A percentile compares a stretch with the other conserved stretches of the same genome.
These are phyloP conservation scores for Nicotiana tabacum DNA, from an alignment of 257 asterid species.

Conservation along the genomic window DNA sequence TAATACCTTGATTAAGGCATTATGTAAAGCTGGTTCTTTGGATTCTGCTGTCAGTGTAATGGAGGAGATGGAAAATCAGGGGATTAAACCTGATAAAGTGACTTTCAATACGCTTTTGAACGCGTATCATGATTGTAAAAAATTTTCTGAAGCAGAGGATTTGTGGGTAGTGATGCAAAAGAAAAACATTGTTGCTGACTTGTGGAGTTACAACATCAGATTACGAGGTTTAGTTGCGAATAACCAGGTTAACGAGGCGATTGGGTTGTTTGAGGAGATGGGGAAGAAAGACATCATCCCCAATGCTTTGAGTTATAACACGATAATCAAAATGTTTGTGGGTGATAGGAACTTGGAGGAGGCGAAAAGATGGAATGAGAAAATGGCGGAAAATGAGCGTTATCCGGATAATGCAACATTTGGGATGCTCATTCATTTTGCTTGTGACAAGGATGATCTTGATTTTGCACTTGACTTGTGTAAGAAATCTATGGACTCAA, in stretches of 20 bases:
- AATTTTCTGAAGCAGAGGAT: constrained; percentile 37
- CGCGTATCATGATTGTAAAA: constrained; percentile 18
- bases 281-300: constrained; percentile 30
- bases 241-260: constrained; percentile 30
- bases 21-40: constrained; percentile 30
- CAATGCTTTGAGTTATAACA: constrained; percentile 31
- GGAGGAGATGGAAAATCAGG: constrained; percentile 38
- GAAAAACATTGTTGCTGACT: constrained; percentile 30
- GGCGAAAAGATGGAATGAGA: constrained; percentile 34
- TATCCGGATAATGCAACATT: constrained; percentile 33
- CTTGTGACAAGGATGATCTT: constrained; percentile 31
- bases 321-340: constrained; percentile 35
- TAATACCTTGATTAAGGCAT: constrained; percentile 30
- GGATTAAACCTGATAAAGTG: constrained; percentile 20
- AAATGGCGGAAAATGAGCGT: constrained; percentile 23
- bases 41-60: constrained; percentile 40
- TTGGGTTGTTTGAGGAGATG: constrained; percentile 34
- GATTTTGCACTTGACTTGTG: constrained; percentile 43
- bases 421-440: constrained; percentile 29
- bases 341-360: constrained; percentile 34
- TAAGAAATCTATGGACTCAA: constrained; percentile 19
- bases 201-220: constrained; percentile 37
- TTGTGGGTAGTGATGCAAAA: constrained; percentile 46
- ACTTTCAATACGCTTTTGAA: constrained; percentile 36
- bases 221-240: constrained; percentile 31